Evolutionary conservation across 2,329 filamentous ascomycete genomes (phyloP).

Genomic region (Microsporum audouinii): DNA sequence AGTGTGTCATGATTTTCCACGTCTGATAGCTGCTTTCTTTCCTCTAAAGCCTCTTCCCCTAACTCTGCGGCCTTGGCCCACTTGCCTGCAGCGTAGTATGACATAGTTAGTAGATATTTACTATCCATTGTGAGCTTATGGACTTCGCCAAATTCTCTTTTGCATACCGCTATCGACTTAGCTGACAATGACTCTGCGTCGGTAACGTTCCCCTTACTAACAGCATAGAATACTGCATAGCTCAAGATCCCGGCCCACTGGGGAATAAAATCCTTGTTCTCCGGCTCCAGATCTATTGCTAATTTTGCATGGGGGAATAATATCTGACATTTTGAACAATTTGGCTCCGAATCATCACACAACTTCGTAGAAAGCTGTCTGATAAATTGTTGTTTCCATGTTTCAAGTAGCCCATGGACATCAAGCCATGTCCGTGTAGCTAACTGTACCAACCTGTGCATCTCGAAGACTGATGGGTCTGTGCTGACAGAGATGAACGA

Average conservation of each 20-base stretch:
- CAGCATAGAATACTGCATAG: not conserved
- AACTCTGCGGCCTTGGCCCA: too few relatives aligned
- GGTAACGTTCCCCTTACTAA: too few relatives aligned
- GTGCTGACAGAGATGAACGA: not conserved
- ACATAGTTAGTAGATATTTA: too few relatives aligned
- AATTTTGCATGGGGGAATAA: not conserved
- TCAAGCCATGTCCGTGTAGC: not conserved
- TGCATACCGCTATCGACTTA: too few relatives aligned
- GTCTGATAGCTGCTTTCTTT: constrained; percentile 18
- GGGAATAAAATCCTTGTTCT: not conserved
- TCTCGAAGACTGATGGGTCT: constrained; percentile 20
- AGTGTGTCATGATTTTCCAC: too few relatives aligned
- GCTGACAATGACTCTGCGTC: too few relatives aligned
- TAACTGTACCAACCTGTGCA: constrained; percentile 16
- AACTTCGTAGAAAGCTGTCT: not conserved
- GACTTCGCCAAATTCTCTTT: too few relatives aligned
- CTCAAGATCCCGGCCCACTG: not conserved
- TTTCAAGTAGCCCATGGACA: not conserved
- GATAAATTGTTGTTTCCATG: not conserved
- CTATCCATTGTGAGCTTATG: too few relatives aligned
- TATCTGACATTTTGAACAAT: not conserved
- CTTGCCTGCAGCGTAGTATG: too few relatives aligned
- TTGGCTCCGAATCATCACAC: not conserved
- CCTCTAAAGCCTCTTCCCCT: too few relatives aligned
- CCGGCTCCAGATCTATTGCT: not conserved